Evolutionary conservation across 805 yeast species (phyloP).

Genomic region (Jamesozyma gamospora): DNA sequence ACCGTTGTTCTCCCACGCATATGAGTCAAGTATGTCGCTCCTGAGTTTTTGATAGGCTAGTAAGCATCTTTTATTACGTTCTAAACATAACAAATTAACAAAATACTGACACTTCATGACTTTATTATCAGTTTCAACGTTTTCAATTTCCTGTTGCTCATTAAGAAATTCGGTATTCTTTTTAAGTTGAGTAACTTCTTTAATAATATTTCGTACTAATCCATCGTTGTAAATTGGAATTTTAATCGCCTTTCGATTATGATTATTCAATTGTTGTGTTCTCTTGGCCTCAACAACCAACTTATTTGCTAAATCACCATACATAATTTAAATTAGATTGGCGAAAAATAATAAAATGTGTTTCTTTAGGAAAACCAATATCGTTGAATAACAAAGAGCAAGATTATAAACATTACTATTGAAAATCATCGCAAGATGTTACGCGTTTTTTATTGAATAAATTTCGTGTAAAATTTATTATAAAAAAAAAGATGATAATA

Average conservation of each 20-base stretch:
- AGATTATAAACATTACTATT: no score
- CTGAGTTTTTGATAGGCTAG: constrained; percentile 73
- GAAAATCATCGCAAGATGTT: no score
- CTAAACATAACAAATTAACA: constrained; percentile 58
- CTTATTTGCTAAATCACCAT: constrained; percentile 80
- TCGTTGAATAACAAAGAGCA: no score
- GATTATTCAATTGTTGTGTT: constrained; percentile 45
- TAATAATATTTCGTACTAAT: constrained; percentile 53
- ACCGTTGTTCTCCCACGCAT: constrained; percentile 61
- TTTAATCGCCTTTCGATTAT: constrained; percentile 11
- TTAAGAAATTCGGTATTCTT: constrained; percentile 44
- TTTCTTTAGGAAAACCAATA: no score
- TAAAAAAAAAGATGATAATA: no score
- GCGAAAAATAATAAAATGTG: no score
- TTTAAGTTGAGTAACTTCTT: constrained; percentile 60
- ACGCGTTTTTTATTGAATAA: not conserved
- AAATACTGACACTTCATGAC: constrained; percentile 49
- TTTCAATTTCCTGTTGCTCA: constrained; percentile 11
- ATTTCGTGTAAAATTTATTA: no score
- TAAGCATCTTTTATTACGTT: constrained; percentile 82
- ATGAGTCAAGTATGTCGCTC: constrained; percentile 52
- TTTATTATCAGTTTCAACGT: constrained; percentile 27
- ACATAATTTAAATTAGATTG: constrained; percentile 42
- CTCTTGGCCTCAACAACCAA: constrained; percentile 81
- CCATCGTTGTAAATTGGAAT: constrained; percentile 64